Evolutionary conservation across 305 asterid genomes (phyloP).

Genomic region (Fraxinus paxiana): DNA sequence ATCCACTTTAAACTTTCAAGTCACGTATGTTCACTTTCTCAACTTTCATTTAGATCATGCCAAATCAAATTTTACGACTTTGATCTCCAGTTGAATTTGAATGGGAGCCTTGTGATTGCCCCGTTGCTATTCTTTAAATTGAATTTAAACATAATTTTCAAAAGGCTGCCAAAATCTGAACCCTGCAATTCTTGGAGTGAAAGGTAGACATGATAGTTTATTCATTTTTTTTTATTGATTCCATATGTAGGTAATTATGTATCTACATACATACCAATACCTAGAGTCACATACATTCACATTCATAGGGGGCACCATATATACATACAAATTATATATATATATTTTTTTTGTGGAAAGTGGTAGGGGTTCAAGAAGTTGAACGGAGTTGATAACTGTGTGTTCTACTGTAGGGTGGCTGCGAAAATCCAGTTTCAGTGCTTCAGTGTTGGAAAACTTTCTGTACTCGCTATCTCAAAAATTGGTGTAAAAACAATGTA

Average conservation of each 20-base stretch:
- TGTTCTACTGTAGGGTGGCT: conserved; percentile 57
- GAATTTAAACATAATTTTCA: background rate
- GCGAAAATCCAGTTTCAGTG: conserved; percentile 58
- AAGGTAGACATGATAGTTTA: background rate
- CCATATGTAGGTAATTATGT: background rate
- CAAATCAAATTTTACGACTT: conserved; percentile 5
- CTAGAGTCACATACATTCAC: background rate
- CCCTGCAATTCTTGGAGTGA: conserved; percentile 1
- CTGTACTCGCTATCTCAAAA: conserved; percentile 54
- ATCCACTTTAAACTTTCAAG: background rate
- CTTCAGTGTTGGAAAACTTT: conserved; percentile 73
- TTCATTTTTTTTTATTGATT: background rate
- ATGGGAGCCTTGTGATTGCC: background rate
- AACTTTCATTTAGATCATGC: background rate
- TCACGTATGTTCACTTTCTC: background rate
- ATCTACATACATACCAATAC: background rate
- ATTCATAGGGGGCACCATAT: background rate
- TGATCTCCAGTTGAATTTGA: conserved; percentile 7
- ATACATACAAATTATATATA: background rate
- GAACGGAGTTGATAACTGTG: conserved; percentile 25
- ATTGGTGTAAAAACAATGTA: conserved; percentile 75
- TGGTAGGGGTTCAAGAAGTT: conserved; percentile 5
- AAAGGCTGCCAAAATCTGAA: conserved; percentile 1
- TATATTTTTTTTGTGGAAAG: background rate
- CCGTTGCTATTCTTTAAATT: conserved; percentile 7